Percentiles rank a stretch among this genome's conserved stretches.
Conservation (phyloP, 2,329 filamentous ascomycete species). For the Diaporthe amygdali region DNA sequence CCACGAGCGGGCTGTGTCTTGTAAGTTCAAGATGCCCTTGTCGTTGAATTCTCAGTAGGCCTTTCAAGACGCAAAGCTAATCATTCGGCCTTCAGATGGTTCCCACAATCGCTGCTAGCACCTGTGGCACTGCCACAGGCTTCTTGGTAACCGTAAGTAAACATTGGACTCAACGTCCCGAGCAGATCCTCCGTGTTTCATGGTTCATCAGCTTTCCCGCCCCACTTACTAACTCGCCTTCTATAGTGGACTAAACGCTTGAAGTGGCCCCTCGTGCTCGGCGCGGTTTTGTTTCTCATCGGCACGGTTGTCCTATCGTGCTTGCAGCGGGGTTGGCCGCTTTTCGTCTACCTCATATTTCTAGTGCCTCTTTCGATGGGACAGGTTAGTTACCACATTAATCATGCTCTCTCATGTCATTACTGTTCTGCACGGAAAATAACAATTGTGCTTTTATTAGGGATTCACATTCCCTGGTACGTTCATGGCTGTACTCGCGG, state of each 20-base stretch:
- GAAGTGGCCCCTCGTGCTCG: conserved; percentile 63
- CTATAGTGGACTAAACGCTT: conserved; percentile 56
- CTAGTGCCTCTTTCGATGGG: conserved; percentile 63
- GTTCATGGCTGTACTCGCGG: conserved; percentile 67
- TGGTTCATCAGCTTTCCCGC: background rate
- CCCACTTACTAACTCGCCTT: background rate
- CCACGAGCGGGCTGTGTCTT: conserved; percentile 74
- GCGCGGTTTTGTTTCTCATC: conserved; percentile 51
- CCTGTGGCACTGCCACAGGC: conserved; percentile 61
- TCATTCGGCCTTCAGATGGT: conserved; percentile 35
- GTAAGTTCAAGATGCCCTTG: conserved; percentile 39
- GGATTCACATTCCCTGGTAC: conserved; percentile 70
- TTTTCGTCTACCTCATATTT: conserved; percentile 59
- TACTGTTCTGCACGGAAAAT: background rate
- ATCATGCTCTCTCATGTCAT: background rate
- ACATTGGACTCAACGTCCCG: background rate
- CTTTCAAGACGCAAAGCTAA: background rate
- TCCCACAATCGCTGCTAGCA: conserved; percentile 62
- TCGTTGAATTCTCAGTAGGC: no score
- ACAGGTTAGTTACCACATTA: conserved; percentile 33
- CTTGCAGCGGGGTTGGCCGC: conserved; percentile 57
- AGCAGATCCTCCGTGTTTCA: background rate
- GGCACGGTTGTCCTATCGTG: conserved; percentile 56
- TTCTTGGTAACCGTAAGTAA: conserved; percentile 57
- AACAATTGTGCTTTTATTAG: background rate